Base-by-base conservation (phyloP, 768 basidiomycete genomes). In the Suillus tomentosus region DNA sequence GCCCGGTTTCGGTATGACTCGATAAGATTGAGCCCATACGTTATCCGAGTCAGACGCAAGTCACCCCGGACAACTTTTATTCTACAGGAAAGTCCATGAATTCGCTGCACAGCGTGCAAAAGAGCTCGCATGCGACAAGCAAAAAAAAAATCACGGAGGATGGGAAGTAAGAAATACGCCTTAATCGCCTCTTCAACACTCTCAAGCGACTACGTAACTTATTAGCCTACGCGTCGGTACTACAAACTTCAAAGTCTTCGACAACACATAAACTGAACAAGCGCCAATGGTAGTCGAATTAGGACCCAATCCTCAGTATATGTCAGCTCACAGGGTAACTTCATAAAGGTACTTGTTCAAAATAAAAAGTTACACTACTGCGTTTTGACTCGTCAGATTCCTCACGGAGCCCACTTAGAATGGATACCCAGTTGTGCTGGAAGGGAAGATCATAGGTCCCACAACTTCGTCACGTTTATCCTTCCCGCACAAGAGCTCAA, bases 391-490 rank as follows among this genome's bases (percentile, higher is more conserved):
- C 36, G 9, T 27, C 24, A 4, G 27, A 54, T 19, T 50, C 45
- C 31, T 31, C 31, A 31, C 10, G 63, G 3, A 17, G 27, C 34
- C 5, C 43, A 27, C 27, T 64, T 56, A 74, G 31, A 67, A 75
- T 48, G 70, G 79, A 70, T 73, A 85, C 34, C 79, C 82, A 3
- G 84, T 48, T 48, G 48, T 84, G 14, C 81, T 77, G 5, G 73
- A 54, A 13, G 91, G 90, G 69, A 94, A 94, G 14, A 88, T 78
- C 90, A 93, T 92, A 2, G 89, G 89, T 1, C 70, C 82, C 8
- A 79, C 75, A 9, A 93, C 83, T 66, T 90, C 85, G 22, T 80
- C 80, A 6, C 89, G 79, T 73, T 85, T 90, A 45, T 81, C 82
- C 15, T 78, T 67, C 5, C 92, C 92, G 65, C 85, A 87, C 2